Evolutionary conservation across 257 asterid genomes (phyloP).

Genomic region (Thymus mandschuricus): DNA sequence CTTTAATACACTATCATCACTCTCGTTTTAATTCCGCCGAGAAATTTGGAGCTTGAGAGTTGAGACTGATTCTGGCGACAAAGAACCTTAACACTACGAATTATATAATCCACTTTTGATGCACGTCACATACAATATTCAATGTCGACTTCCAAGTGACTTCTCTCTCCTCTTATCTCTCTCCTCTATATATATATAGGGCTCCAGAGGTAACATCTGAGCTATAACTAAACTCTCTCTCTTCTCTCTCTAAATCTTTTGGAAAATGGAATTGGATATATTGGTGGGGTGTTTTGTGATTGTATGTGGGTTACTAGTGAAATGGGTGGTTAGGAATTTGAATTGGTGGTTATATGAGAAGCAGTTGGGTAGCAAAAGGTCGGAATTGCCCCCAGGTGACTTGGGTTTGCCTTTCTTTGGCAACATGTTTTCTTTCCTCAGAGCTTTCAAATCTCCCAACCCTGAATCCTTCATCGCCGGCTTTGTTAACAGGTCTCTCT

Average conservation of each 20-base stretch:
- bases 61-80: not conserved
- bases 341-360: slow-evolving; percentile 63
- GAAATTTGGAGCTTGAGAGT: not conserved
- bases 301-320: slow-evolving; percentile 23
- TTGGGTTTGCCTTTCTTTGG: slow-evolving; percentile 91
- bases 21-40: too few relatives aligned
- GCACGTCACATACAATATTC: not conserved
- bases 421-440: slow-evolving; percentile 75
- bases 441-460: slow-evolving; percentile 66
- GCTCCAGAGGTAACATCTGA: not conserved
- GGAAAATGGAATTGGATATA: not conserved
- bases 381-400: slow-evolving; percentile 89
- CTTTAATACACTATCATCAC: too few relatives aligned
- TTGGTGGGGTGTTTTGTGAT: slow-evolving; percentile 8
- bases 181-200: not conserved
- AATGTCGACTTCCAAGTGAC: not conserved
- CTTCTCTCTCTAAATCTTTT: not conserved
- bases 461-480: slow-evolving; percentile 75
- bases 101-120: not conserved
- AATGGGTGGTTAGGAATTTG: slow-evolving; percentile 41
- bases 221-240: not conserved
- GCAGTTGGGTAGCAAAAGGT: slow-evolving; percentile 45
- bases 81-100: not conserved
- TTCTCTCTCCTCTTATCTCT: not conserved
- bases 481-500: slow-evolving; percentile 53